Base-by-base conservation (phyloP, 495 filamentous ascomycete species). In the Patellaria atrata region DNA sequence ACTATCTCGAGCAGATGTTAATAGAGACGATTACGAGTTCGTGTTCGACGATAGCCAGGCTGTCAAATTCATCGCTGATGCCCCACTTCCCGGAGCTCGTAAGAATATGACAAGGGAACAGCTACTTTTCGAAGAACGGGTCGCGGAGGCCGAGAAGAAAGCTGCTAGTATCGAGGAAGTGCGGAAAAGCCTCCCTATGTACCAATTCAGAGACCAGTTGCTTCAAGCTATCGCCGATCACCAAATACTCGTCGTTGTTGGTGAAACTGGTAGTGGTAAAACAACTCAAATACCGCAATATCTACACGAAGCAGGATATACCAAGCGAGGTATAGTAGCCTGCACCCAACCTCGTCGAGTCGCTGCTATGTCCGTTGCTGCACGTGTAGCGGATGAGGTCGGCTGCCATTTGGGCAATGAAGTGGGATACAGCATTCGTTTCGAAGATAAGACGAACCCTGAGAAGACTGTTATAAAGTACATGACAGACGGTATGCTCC, bases 401-500 rank as follows among this genome's bases (percentile, higher is more conserved):
- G 83, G 85, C 3, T 78, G 82, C 22, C 86, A 81, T 54, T 55
- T 96, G 12, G 89, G 89, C 1, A 83, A 84, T 45, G 82, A 93
- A 50, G 87, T 94, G 21, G 89, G 89, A 22, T 97, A 97, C 54
- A 76, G 80, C 2, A 94, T 97, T 45, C 79, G 89, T 35, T 97
- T 96, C 50, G 89, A 97, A 49, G 84, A 97, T 54, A 73, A 75
- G 27, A 94, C 89, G 1, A 83, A 72, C 6, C 15, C 26, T 48
- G 84, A 94, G 43, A 92, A 94, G 59, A 96, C 89, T 0, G 66
- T 86, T 25, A 56, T 97, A 17, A 93, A 94, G 56, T 97, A 94
- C 53, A 92, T 94, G 84, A 97, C 89, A 2, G 89, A 97, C 53
- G 89, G 89, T 41, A 94, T 96, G 85, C 65, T 96, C 27, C 63